Conservation (phyloP, 495 filamentous ascomycete species). For the Bryoglossum gracile region DNA sequence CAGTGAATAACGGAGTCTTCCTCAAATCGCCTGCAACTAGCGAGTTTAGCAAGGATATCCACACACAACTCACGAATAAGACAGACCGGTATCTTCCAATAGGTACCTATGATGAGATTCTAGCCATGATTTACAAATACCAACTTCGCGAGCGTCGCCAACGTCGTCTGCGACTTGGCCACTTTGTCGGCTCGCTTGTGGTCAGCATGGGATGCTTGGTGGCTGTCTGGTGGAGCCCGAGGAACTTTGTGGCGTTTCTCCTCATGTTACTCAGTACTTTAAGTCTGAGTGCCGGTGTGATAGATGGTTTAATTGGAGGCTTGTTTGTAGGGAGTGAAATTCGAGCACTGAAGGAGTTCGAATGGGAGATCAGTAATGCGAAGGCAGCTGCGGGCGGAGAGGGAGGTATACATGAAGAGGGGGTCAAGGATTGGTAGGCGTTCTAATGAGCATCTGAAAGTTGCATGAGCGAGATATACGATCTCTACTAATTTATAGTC, state of each 20-base stretch:
- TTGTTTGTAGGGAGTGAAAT: conserved; percentile 81
- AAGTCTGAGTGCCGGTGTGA: conserved; percentile 62
- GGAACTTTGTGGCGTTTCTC: conserved; percentile 71
- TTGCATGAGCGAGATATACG: neutral
- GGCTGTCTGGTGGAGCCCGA: conserved; percentile 77
- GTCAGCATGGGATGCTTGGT: conserved; percentile 65
- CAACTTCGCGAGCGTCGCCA: conserved; percentile 59
- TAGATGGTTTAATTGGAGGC: conserved; percentile 80
- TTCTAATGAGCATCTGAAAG: neutral
- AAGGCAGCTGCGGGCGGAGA: conserved; percentile 31
- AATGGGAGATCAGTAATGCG: conserved; percentile 83
- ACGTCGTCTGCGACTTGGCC: conserved; percentile 57
- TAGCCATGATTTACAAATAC: conserved; percentile 60
- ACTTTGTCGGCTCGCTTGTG: conserved; percentile 61
- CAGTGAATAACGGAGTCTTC: conserved; percentile 18
- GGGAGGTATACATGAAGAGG: conserved; percentile 14
- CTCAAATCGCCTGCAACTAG: conserved; percentile 20
- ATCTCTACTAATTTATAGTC: no score
- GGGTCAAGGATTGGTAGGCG: conserved; percentile 22
- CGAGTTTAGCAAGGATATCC: conserved; percentile 16
- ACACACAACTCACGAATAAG: conserved; percentile 18
- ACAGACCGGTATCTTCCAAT: conserved; percentile 35
- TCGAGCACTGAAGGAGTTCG: conserved; percentile 82
- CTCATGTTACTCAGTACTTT: conserved; percentile 71
- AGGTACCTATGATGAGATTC: conserved; percentile 63